Evolutionary conservation across 176 grass and related monocot genomes (phyloP), one percentile per base, ranked within the genome.

Genomic region (Panicum miliaceum): DNA sequence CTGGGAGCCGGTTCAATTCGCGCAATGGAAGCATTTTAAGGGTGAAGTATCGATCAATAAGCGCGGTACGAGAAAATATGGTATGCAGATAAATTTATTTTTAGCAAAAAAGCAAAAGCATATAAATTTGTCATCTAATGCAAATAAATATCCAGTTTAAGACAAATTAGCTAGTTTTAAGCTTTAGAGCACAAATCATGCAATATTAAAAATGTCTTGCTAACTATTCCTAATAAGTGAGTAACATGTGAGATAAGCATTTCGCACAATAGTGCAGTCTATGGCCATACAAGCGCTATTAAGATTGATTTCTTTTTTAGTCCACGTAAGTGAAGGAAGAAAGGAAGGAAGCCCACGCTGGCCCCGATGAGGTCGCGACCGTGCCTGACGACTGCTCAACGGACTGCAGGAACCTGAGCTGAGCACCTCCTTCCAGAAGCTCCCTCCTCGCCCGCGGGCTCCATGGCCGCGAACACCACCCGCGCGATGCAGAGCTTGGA

Each of bases 351-450:
- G 22, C 85, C 92, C 89, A 99, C 97, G 29, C 90, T 91, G 65
- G n/a, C n/a, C 97, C 93, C 36, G 93, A 79, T 32, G 97, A 90
- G 66, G 93, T 96, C 46, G 88, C 65, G 32, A 94, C 88, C 7
- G 93, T 94, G 81, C 81, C 91, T 2, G 88, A 99, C 22, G 93
- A 99, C 64, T 87, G 84, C 97, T 96, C 91, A 5, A 99, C 91
- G 0, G 81, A 94, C 76, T 99, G 92, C 61, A 99, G 76, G 87
- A 99, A 99, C 79, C 97, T 88, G 63, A 99, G 91, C 46, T n/a
- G n/a, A n/a, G n/a, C n/a, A 95, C 91, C 81, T 96, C 96, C 80
- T 99, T 99, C 93, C 97, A 99, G 85, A 86, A 99, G 89, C 46
- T 95, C 90, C 40, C 65, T 84, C 13, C 82, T 82, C 1, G 81